These are phyloP conservation scores for Dorcoceras hygrometricum DNA, from an alignment of 257 asterid genomes.

Conservation along the genomic window DNA sequence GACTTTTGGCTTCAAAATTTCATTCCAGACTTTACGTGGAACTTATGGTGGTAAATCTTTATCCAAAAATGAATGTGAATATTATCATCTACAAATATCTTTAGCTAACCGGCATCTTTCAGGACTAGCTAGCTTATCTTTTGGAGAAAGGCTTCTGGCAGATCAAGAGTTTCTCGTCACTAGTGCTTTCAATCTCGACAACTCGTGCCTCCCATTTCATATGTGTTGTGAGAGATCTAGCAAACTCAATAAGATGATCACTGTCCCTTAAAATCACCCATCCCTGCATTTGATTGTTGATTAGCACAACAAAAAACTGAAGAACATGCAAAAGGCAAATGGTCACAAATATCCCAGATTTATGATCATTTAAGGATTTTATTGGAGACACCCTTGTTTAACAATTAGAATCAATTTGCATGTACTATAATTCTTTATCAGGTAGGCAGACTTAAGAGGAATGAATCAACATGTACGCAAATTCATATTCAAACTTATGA, in stretches of 20 bases:
- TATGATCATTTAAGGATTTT: background rate
- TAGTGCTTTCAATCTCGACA: slow-evolving; percentile 76
- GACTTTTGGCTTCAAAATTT: slow-evolving; percentile 34
- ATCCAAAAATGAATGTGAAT: slow-evolving; percentile 40
- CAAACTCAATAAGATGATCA: slow-evolving; percentile 62
- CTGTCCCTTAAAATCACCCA: slow-evolving; percentile 84
- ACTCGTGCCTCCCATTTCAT: slow-evolving; percentile 98
- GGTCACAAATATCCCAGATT: background rate
- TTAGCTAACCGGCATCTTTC: slow-evolving; percentile 20
- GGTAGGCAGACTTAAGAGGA: background rate
- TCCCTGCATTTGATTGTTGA: slow-evolving; percentile 53
- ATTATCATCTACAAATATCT: slow-evolving; percentile 35
- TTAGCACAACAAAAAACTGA: slow-evolving; percentile 17
- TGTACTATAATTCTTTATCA: background rate
- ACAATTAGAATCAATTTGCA: background rate
- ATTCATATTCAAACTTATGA: background rate
- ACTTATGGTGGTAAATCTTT: slow-evolving; percentile 29
- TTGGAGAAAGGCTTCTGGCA: slow-evolving; percentile 92
- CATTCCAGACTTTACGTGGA: slow-evolving; percentile 36
- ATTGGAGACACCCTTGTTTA: background rate
- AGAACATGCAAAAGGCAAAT: background rate
- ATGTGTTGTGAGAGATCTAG: slow-evolving; percentile 69
- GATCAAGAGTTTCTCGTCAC: slow-evolving; percentile 82
- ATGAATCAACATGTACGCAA: background rate
- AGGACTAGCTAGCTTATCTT: slow-evolving; percentile 58